Base-by-base conservation (phyloP, 208 protist species). In the Blastocrithidia nonstop region DNA sequence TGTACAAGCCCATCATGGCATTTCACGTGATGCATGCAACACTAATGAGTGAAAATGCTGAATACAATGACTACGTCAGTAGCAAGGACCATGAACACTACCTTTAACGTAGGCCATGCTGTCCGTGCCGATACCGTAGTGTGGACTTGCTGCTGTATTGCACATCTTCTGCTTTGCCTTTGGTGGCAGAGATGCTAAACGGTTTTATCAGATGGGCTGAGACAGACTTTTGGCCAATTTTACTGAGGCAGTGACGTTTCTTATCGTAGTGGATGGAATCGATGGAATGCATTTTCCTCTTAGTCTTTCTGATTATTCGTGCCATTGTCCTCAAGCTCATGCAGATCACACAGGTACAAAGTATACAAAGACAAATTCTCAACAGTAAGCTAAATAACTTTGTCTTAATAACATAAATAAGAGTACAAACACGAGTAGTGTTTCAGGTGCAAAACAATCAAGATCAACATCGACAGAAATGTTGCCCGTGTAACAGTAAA, bases 221-320 rank as follows among this genome's bases (percentile, higher is more conserved):
- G 71, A 90, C 47, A 62, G 59, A 19, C 51, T 62, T 6, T 54
- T 90, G 5, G 81, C 61, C n/a, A 48, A 58, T 1, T 73, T 72
- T 31, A 24, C 51, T 13, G 63, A 86, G 32, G 82, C 57, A 16
- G 62, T 78, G 28, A 79, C 63, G 1, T 51, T 87, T 55, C 57
- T 91, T 13, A 15, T 87, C 3, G 39, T 78, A 4, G 11, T 87
- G 29, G 53, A 66, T 19, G 76, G 52, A 45, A 43, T 70, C n/a
- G 47, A 54, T 22, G 27, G 33, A 21, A 25, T 62, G 23, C 41
- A 59, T 25, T 57, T 58, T 29, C 17, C 39, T 15, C 33, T 59
- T 16, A 17, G n/a, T n/a, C n/a, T n/a, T n/a, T n/a, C n/a, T n/a
- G n/a, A n/a, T n/a, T n/a, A n/a, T n/a, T n/a, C n/a, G n/a, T n/a